Conservation (phyloP, 257 asterid species). For the Solanum tarapatanum region DNA sequence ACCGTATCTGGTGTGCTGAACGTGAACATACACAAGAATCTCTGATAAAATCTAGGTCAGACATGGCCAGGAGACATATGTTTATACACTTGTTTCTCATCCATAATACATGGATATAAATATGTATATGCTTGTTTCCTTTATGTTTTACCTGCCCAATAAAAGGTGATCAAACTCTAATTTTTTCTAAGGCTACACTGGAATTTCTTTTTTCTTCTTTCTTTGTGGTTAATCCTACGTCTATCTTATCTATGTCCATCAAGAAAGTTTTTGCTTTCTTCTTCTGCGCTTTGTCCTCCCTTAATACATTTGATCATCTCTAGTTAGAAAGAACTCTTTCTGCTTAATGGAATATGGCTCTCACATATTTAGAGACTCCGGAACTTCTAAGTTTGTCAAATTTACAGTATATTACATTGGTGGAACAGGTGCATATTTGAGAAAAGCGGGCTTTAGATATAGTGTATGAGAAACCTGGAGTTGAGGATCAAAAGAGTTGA, state of each 20-base stretch:
- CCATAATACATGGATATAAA: not conserved
- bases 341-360: not conserved
- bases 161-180: not conserved
- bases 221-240: not conserved
- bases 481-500: not conserved
- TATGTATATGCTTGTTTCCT: not conserved
- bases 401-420: not conserved
- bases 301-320: not conserved
- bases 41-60: not conserved
- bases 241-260: not conserved
- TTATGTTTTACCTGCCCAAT: not conserved
- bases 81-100: not conserved
- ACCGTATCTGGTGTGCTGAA: not conserved
- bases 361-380: not conserved
- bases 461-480: not conserved
- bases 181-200: not conserved
- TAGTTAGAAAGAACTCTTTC: not conserved
- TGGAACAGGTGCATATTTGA: not conserved
- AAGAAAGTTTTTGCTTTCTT: not conserved
- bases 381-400: not conserved
- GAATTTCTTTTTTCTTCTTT: not conserved
- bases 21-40: not conserved
- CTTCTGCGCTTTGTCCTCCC: not conserved
- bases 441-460: not conserved
- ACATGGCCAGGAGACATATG: not conserved